Conservation (phyloP, 2,329 filamentous ascomycete species). For the Aspergillus sp. region DNA sequence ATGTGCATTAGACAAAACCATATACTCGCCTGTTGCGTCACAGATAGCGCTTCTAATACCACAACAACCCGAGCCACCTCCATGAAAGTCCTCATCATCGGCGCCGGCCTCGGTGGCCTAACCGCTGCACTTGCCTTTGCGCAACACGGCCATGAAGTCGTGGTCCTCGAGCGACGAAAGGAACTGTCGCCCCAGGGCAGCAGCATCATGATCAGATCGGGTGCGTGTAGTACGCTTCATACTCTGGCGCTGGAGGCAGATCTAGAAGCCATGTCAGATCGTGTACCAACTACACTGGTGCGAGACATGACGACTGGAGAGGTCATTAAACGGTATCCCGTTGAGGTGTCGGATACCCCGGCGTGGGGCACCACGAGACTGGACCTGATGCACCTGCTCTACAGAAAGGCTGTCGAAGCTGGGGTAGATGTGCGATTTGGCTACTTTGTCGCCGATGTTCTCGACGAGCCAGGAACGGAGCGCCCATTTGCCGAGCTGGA, state of each 20-base stretch:
- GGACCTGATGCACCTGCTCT: background rate
- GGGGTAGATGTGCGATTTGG: background rate
- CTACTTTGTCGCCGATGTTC: background rate
- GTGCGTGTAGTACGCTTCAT: conserved; percentile 45
- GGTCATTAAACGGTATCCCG: background rate
- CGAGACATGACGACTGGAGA: background rate
- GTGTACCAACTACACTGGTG: background rate
- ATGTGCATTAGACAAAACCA: no score
- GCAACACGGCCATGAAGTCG: conserved; percentile 30
- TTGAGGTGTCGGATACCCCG: background rate
- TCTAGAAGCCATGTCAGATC: background rate
- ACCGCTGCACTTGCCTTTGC: conserved; percentile 35
- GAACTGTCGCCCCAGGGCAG: conserved; percentile 47
- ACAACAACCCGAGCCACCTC: background rate
- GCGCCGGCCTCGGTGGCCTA: conserved; percentile 37
- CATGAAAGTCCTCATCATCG: conserved; percentile 33
- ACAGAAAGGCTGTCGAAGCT: background rate
- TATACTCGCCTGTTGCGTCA: no score
- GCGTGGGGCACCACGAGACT: background rate
- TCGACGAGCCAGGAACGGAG: background rate
- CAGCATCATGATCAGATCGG: conserved; percentile 48
- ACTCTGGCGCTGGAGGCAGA: conserved; percentile 43
- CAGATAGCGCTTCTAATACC: no score
- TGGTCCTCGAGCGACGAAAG: conserved; percentile 35
- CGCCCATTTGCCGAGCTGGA: background rate